Conservation (phyloP, 139 green algal genomes). For the Micromonas commoda region DNA sequence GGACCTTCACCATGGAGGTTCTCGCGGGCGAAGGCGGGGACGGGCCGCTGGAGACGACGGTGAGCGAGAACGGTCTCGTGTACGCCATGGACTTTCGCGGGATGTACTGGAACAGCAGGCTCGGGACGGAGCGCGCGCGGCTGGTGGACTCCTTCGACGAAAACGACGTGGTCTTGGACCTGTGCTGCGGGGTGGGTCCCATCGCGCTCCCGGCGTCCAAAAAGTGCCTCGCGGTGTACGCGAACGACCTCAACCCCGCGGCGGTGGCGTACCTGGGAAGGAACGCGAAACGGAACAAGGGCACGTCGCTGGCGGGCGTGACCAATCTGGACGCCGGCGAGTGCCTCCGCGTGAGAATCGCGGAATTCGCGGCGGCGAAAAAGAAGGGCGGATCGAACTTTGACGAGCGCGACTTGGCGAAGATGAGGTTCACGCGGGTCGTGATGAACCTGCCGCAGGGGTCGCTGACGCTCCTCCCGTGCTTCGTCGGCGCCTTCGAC, state of each 20-base stretch:
- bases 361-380: too few relatives aligned
- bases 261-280: slow-evolving; percentile 60
- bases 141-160: slow-evolving; percentile 42
- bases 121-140: slow-evolving; percentile 89
- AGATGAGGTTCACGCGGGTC: slow-evolving; percentile 50
- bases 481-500: slow-evolving; percentile 75
- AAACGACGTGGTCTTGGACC: slow-evolving; percentile 57
- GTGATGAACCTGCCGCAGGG: slow-evolving; percentile 90
- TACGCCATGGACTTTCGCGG: slow-evolving; percentile 83
- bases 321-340: background rate
- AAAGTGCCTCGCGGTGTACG: slow-evolving; percentile 63
- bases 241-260: slow-evolving; percentile 94
- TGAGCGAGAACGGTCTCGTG: slow-evolving; percentile 66
- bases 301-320: background rate
- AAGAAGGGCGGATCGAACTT: too few relatives aligned
- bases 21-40: slow-evolving; percentile 57
- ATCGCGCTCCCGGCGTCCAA: slow-evolving; percentile 87
- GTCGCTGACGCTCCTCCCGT: slow-evolving; percentile 75
- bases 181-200: slow-evolving; percentile 71
- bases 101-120: slow-evolving; percentile 97
- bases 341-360: too few relatives aligned
- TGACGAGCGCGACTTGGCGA: background rate
- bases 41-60: slow-evolving; percentile 54
- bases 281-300: slow-evolving; percentile 71
- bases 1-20: slow-evolving; percentile 89